Evolutionary conservation across 352 stramenopile species (phyloP), one percentile per base, ranked within the genome.

Genomic region (Phytophthora syringae): DNA sequence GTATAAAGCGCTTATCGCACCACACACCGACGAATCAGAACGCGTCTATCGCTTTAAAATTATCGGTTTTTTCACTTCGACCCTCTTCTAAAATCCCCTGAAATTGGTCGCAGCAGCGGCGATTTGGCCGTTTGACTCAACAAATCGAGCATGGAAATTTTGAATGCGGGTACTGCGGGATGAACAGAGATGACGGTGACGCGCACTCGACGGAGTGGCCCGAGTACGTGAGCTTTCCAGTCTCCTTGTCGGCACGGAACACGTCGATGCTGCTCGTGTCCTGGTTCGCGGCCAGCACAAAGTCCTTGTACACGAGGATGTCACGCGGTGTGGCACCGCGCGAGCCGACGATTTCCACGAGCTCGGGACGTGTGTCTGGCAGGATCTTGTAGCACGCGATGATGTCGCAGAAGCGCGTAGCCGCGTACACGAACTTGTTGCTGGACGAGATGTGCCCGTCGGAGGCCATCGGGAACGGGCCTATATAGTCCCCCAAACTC

Each of bases 381-480:
- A n/a, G n/a, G n/a, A n/a, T n/a, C n/a, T n/a, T n/a, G n/a, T n/a
- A n/a, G n/a, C n/a, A n/a, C n/a, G n/a, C n/a, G n/a, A n/a, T n/a
- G n/a, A n/a, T n/a, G n/a, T n/a, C n/a, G n/a, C n/a, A n/a, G n/a
- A 80, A 80, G 60, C 84, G 84, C 63, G 86, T 93, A 48, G 82
- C 76, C 30, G 80, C 71, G 55, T 86, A 89, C 39, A 91, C 60
- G 51, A 88, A 93, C 53, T 79, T 75, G 56, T 65, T 67, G 64
- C 70, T 76, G 1, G 42, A 53, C 32, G 81, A 88, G 37, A 86
- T 67, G 61, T 90, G 73, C 60, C 90, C 84, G 54, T 89, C 83
- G 9, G 83, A 80, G 25, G 62, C 64, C 24, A 75, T 28, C 0
- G 68, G 49, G 45, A 53, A 42, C 0, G 50, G 40, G 27, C 66